Evolutionary conservation across 2,329 filamentous ascomycete species (phyloP).

Genomic region (Penicillium sp.): DNA sequence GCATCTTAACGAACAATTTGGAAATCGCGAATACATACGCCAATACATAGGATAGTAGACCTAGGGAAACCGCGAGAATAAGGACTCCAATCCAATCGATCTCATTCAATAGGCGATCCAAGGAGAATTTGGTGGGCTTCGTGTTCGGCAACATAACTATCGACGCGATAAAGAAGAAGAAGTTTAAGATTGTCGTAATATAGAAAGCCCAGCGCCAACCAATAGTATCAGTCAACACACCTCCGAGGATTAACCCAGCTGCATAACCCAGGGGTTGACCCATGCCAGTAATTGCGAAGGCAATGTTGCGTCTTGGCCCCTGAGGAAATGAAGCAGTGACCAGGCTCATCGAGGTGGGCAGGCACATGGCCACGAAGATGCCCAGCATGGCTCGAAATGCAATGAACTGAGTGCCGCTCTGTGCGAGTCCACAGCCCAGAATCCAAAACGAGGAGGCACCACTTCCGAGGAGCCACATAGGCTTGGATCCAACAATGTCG

Average conservation of each 20-base stretch:
- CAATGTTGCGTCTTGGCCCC: conserved; percentile 50
- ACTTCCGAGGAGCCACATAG: neutral
- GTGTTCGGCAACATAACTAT: neutral
- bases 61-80: conserved; percentile 4
- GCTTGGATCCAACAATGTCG: neutral
- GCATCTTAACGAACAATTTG: neutral
- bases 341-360: conserved; percentile 25
- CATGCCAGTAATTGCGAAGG: conserved; percentile 51
- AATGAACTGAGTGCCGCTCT: neutral
- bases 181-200: conserved; percentile 11
- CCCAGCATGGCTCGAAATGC: neutral
- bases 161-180: neutral
- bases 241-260: conserved; percentile 51
- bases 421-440: neutral
- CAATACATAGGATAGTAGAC: conserved; percentile 12
- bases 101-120: neutral
- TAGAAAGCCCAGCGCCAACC: conserved; percentile 51
- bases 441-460: neutral
- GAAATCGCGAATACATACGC: conserved; percentile 5
- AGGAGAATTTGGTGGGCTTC: neutral
- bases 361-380: conserved; percentile 7
- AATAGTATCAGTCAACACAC: conserved; percentile 47
- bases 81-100: conserved; percentile 19
- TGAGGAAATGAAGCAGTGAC: conserved; percentile 9
- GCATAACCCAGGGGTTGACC: conserved; percentile 53